Percentiles rank a stretch among this genome's conserved stretches.
Conservation (phyloP, 106 monocot species). For the Acorus calamus region DNA sequence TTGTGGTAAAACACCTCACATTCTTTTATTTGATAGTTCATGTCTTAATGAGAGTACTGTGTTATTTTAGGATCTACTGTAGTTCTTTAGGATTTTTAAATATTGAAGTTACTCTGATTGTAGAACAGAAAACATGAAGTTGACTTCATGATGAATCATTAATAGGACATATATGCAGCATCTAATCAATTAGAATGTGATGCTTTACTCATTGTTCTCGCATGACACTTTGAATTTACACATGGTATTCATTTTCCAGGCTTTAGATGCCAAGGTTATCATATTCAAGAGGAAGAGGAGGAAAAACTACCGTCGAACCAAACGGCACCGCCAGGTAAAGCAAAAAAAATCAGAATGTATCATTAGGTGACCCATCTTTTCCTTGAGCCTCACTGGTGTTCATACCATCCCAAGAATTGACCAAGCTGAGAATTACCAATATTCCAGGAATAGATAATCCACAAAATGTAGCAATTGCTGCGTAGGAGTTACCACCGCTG, state of each 20-base stretch:
- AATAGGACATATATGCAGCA: no score
- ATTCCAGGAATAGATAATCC: slow-evolving; percentile 76
- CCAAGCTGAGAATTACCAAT: slow-evolving; percentile 84
- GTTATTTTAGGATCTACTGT: not conserved
- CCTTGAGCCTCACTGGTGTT: no score
- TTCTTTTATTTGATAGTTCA: no score
- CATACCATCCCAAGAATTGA: slow-evolving; percentile 51
- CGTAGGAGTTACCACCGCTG: slow-evolving; percentile 4
- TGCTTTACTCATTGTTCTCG: no score
- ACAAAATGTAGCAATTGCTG: slow-evolving; percentile 34
- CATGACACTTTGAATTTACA: not conserved
- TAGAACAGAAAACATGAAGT: no score
- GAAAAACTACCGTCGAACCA: slow-evolving; percentile 93
- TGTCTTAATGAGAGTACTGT: no score
- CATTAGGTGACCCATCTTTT: no score
- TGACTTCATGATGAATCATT: no score
- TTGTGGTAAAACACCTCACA: no score
- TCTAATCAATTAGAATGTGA: no score
- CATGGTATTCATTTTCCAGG: slow-evolving; percentile 24
- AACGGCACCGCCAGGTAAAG: slow-evolving; percentile 83
- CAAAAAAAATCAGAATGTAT: not conserved
- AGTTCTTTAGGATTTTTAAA: not conserved
- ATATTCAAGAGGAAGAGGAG: slow-evolving; percentile 99
- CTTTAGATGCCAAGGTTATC: slow-evolving; percentile 91
- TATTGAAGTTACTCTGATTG: no score